Conservation (phyloP, 768 basidiomycete genomes). For the Lenzites betulinus region DNA sequence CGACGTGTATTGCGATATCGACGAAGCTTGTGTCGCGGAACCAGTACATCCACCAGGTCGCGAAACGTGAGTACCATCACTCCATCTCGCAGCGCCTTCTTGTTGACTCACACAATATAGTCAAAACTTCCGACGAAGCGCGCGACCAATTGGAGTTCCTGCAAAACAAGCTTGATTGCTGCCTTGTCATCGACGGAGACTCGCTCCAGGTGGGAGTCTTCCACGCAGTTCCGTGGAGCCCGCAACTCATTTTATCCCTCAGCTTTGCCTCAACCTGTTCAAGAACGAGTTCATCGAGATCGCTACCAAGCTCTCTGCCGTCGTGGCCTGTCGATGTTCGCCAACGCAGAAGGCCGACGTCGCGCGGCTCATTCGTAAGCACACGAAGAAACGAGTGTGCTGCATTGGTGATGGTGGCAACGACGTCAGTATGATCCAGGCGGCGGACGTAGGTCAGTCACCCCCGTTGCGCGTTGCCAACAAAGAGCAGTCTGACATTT, state of each 20-base stretch:
- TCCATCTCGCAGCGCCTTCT: background rate
- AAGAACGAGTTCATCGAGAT: conserved; percentile 95
- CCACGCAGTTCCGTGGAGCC: background rate
- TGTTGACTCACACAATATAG: conserved; percentile 42
- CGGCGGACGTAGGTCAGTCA: conserved; percentile 91
- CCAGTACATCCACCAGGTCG: conserved; percentile 96
- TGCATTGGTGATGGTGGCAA: conserved; percentile 99
- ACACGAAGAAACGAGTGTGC: conserved; percentile 94
- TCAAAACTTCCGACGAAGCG: conserved; percentile 81
- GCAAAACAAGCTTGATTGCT: conserved; percentile 93
- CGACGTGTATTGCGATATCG: conserved; percentile 96
- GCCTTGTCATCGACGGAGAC: conserved; percentile 97
- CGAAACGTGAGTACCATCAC: conserved; percentile 66
- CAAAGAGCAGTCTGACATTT: conserved; percentile 1
- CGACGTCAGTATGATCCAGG: conserved; percentile 99
- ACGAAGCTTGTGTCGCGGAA: conserved; percentile 94
- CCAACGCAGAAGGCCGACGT: conserved; percentile 99
- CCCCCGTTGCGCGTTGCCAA: background rate
- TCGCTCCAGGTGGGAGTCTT: conserved; percentile 75
- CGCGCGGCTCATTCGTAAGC: conserved; percentile 85
- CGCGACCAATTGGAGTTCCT: conserved; percentile 91
- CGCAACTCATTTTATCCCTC: background rate
- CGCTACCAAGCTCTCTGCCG: conserved; percentile 92
- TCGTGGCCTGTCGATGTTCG: conserved; percentile 97
- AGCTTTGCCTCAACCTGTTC: conserved; percentile 92